Conservation (phyloP, 768 basidiomycete genomes). For the Mycena galericulata region DNA sequence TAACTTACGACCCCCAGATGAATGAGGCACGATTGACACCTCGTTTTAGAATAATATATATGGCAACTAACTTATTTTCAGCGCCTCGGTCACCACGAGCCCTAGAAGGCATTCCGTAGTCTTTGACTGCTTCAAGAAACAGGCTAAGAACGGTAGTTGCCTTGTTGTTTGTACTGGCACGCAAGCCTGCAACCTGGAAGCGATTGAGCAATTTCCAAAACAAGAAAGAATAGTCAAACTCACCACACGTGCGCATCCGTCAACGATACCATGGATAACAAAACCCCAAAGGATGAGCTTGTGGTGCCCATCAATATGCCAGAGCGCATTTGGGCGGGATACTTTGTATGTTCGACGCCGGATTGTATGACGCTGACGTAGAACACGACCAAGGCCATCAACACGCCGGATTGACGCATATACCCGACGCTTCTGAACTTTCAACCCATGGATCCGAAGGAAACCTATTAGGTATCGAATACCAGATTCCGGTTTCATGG, state of each 20-base stretch:
- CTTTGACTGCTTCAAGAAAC: background rate
- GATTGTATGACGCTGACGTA: slow-evolving; percentile 31
- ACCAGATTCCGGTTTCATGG: slow-evolving; percentile 26
- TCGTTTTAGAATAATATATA: background rate
- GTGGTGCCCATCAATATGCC: slow-evolving; percentile 44
- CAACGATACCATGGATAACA: slow-evolving; percentile 43
- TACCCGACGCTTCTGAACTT: slow-evolving; percentile 33
- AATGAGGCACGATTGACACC: too few species aligned
- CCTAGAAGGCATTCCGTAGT: background rate
- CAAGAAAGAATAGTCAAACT: background rate
- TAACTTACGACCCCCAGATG: too few species aligned
- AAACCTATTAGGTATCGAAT: slow-evolving; percentile 38
- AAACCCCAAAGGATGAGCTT: slow-evolving; percentile 43
- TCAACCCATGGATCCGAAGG: slow-evolving; percentile 33
- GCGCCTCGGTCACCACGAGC: background rate
- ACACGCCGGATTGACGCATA: slow-evolving; percentile 35
- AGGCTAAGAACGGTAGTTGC: background rate
- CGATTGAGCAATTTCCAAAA: too few species aligned
- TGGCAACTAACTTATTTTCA: background rate
- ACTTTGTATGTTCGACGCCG: slow-evolving; percentile 32
- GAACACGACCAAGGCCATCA: slow-evolving; percentile 32
- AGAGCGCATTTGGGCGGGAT: slow-evolving; percentile 33
- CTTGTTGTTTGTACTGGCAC: background rate
- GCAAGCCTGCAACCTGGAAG: too few species aligned
- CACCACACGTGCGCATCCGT: slow-evolving; percentile 45